phyloP scores from a whole-genome alignment of 2,329 filamentous ascomycete genomes.

The Stagonosporopsis cucurbitacearum region DNA sequence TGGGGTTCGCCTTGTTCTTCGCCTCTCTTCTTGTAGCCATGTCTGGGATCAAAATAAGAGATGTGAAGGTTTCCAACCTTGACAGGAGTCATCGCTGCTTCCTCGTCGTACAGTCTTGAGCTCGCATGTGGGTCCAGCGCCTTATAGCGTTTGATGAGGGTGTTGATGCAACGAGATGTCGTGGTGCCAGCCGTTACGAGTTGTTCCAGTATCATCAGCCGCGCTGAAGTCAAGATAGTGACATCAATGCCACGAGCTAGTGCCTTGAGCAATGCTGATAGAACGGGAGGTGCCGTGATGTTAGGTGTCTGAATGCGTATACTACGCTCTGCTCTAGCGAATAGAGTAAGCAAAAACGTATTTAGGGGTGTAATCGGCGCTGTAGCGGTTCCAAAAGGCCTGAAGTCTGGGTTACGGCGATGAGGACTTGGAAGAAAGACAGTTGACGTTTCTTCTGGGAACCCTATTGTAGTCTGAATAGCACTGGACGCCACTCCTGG shows the following conservation, averaged over 20 bases:
- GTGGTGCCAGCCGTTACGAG: slow-evolving; percentile 79
- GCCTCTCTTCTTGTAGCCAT: slow-evolving; percentile 33
- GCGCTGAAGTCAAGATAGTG: slow-evolving; percentile 68
- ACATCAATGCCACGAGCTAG: slow-evolving; percentile 72
- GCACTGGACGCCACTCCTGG: neutral
- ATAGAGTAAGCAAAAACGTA: slow-evolving; percentile 65
- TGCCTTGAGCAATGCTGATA: slow-evolving; percentile 66
- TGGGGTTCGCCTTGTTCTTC: slow-evolving; percentile 64
- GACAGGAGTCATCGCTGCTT: slow-evolving; percentile 33
- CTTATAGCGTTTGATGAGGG: slow-evolving; percentile 63
- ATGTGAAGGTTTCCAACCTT: slow-evolving; percentile 61
- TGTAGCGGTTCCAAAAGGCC: slow-evolving; percentile 44
- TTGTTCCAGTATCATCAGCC: slow-evolving; percentile 81
- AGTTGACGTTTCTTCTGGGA: slow-evolving; percentile 54
- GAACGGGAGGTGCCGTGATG: slow-evolving; percentile 70
- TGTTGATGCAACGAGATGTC: slow-evolving; percentile 68
- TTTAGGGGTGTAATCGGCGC: slow-evolving; percentile 75
- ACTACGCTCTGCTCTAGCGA: slow-evolving; percentile 62
- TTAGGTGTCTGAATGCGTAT: slow-evolving; percentile 82
- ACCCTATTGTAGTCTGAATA: neutral
- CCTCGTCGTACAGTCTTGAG: slow-evolving; percentile 26
- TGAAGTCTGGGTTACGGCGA: slow-evolving; percentile 70
- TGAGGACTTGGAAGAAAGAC: slow-evolving; percentile 77
- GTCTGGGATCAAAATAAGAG: slow-evolving; percentile 61
- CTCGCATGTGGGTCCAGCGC: neutral